These are phyloP conservation scores for Magnolia officinalis DNA, from an alignment of 164 flowering plant species.

Conservation along the genomic window DNA sequence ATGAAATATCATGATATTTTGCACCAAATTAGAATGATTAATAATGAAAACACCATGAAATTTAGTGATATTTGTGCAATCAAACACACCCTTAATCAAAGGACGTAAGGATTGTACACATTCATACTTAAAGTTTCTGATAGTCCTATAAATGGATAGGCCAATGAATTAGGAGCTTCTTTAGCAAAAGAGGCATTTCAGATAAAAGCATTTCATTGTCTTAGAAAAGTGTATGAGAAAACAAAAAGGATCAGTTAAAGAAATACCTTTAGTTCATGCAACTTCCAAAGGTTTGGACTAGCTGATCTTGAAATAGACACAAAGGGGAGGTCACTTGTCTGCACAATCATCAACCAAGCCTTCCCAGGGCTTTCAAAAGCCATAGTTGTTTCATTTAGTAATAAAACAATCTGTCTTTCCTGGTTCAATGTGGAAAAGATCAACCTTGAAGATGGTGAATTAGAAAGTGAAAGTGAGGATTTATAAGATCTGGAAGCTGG, in stretches of 20 bases:
- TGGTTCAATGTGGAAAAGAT: constrained; percentile 27
- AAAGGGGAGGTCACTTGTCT: constrained; percentile 68
- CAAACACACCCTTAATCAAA: too few species aligned
- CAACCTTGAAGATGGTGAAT: not conserved
- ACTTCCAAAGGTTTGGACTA: constrained; percentile 44
- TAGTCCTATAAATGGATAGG: too few species aligned
- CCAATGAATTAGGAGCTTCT: too few species aligned
- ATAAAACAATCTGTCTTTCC: constrained; percentile 77
- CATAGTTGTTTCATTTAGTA: constrained; percentile 50
- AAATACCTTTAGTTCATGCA: constrained; percentile 65
- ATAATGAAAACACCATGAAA: too few species aligned
- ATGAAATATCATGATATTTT: too few species aligned
- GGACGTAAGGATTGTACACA: too few species aligned
- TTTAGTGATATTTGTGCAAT: too few species aligned
- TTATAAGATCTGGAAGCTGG: not conserved
- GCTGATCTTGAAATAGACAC: constrained; percentile 43
- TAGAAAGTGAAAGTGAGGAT: not conserved
- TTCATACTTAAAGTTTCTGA: too few species aligned
- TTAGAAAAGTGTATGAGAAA: not conserved
- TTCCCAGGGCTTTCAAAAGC: constrained; percentile 61
- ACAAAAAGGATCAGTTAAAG: too few species aligned
- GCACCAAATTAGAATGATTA: too few species aligned
- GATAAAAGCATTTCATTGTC: not conserved
- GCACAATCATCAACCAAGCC: constrained; percentile 66
- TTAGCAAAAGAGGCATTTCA: too few species aligned